phyloP scores from a whole-genome alignment of 164 flowering plant species.

The Tinospora cordifolia region DNA sequence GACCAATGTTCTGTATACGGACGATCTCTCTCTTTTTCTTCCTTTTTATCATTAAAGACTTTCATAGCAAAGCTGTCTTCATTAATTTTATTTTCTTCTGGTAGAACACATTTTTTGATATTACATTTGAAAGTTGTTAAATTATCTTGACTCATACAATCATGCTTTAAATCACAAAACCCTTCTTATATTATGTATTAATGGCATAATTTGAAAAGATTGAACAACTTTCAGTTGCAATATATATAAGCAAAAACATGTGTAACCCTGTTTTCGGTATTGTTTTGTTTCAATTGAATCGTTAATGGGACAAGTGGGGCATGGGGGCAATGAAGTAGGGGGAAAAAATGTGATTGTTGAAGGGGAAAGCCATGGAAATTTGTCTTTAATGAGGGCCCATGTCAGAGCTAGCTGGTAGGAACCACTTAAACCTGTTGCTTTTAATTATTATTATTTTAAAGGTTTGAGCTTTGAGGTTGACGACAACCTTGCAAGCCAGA shows the following conservation, averaged over 20 bases:
- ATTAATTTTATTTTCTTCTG: too few relatives aligned
- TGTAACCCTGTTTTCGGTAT: not conserved
- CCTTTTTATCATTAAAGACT: too few relatives aligned
- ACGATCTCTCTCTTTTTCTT: too few relatives aligned
- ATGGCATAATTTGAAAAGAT: not conserved
- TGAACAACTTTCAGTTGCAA: not conserved
- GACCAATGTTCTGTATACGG: too few relatives aligned
- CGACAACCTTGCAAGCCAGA: slow-evolving; percentile 1
- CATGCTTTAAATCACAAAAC: too few relatives aligned
- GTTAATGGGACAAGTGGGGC: not conserved
- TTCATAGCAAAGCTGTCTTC: too few relatives aligned
- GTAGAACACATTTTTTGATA: too few relatives aligned
- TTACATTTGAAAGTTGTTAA: too few relatives aligned
- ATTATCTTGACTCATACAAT: too few relatives aligned
- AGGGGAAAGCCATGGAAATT: not conserved
- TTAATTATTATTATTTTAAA: too few relatives aligned
- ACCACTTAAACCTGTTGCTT: not conserved
- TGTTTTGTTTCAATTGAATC: not conserved
- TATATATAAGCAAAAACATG: not conserved
- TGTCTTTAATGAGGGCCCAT: not conserved
- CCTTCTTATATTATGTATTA: too few relatives aligned
- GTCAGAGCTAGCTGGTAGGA: slow-evolving; percentile 17
- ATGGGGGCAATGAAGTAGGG: not conserved
- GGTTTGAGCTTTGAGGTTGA: slow-evolving; percentile 7
- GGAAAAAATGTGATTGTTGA: not conserved